Conservation (phyloP, 2,329 filamentous ascomycete genomes). For the Phyllosticta citrichinensis region DNA sequence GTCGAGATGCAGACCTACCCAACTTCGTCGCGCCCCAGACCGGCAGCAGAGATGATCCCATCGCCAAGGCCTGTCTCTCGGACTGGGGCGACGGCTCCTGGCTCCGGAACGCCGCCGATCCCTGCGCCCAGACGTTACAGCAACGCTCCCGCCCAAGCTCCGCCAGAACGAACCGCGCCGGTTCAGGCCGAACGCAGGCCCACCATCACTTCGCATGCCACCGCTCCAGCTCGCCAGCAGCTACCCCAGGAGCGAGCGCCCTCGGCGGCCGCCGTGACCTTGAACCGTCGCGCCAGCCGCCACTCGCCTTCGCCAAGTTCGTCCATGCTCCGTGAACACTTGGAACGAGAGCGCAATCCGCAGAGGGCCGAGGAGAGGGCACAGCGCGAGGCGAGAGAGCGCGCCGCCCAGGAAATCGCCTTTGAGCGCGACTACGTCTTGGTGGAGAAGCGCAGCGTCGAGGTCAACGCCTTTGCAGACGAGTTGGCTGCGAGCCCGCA, state of each 20-base stretch:
- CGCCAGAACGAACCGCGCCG: slow-evolving; percentile 26
- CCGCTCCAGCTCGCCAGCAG: slow-evolving; percentile 34
- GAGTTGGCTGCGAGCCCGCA: slow-evolving; percentile 79
- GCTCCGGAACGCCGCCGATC: neutral
- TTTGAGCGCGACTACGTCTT: slow-evolving; percentile 93
- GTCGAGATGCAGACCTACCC: slow-evolving; percentile 1
- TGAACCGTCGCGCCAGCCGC: slow-evolving; percentile 54
- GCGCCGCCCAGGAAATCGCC: slow-evolving; percentile 73
- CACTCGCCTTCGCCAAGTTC: slow-evolving; percentile 33
- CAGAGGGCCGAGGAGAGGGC: slow-evolving; percentile 28
- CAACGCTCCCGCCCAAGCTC: slow-evolving; percentile 18
- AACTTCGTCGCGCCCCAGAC: neutral
- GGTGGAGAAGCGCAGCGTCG: slow-evolving; percentile 88
- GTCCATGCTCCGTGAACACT: slow-evolving; percentile 40
- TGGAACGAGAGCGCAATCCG: slow-evolving; percentile 33
- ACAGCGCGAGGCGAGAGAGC: slow-evolving; percentile 43
- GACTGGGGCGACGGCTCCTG: neutral
- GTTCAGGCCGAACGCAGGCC: slow-evolving; percentile 32
- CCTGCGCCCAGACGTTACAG: slow-evolving; percentile 16
- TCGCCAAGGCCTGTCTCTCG: neutral
- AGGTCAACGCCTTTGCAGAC: slow-evolving; percentile 95
- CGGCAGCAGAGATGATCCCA: slow-evolving; percentile 3
- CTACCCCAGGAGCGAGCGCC: slow-evolving; percentile 26
- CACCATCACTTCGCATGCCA: slow-evolving; percentile 32
- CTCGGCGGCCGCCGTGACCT: slow-evolving; percentile 29